Base-by-base conservation (phyloP, 1,139 yeast species). In the Pichia sp. region DNA sequence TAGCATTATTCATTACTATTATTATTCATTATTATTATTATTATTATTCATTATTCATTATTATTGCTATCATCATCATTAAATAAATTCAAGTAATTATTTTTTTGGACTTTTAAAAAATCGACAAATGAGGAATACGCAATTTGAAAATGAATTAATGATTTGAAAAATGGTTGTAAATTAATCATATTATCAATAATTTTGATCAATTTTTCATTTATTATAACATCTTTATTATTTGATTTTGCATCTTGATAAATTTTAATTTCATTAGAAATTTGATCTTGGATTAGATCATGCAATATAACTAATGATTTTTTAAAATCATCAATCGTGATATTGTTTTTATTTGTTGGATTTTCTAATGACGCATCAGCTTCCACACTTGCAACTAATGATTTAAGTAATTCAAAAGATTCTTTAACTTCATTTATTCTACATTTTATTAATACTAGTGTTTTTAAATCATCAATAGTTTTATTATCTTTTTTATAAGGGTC, bases 101-200 rank as follows among this genome's bases (percentile, higher is more conserved):
- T 65, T 43, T 64, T 65, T 50, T 68, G 70, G 8, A 49, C 51
- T 27, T 61, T 58, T 12, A 75, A 57, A 27, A 56, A 61, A 25
- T 61, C 58, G 1, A 68, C 66, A 59, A 78, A 80, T 26, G 65
- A 67, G 28, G 67, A 61, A 53, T 78, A 81, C 2, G 65, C 55
- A 1, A 71, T 63, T 47, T 71, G 66, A 56, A 79, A 82, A 33
- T 69, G 68, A 5, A 69, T 64, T 43, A 81, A 58, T 31, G 71
- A 73, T 51, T 70, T 70, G 55, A 82, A 80, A 27, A 80, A 60
- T 1, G 80, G 78, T 40, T 67, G 63, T 46, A 80, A 56, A 10
- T 66, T 68, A n/a, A 69, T 64, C 56, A 81, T 63, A 30, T 51
- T 51, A 30, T 53, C 47, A n/a, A 54, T 35, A 22, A 54, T 54